Evolutionary conservation across 1,139 yeast species (phyloP).

Genomic region (Scheffersomyces lignicola): DNA sequence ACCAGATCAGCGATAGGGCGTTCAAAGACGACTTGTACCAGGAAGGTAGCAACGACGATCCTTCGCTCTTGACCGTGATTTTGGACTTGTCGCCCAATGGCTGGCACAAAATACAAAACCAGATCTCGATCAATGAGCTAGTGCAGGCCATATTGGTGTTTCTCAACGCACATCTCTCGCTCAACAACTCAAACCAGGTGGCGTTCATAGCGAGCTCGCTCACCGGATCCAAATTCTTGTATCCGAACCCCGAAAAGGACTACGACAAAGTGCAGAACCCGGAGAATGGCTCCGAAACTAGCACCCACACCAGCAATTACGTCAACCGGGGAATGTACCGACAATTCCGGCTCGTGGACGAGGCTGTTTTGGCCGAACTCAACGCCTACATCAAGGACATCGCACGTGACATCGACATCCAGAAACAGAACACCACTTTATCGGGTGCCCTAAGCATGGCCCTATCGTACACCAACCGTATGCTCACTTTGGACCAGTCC

Average conservation of each 20-base stretch:
- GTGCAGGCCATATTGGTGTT: slow-evolving; percentile 65
- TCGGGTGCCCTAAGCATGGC: slow-evolving; percentile 83
- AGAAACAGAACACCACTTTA: slow-evolving; percentile 43
- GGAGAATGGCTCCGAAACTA: slow-evolving; percentile 4
- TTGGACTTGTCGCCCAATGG: slow-evolving; percentile 77
- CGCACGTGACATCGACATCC: slow-evolving; percentile 17
- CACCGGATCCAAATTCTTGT: slow-evolving; percentile 66
- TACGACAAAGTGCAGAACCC: slow-evolving; percentile 19
- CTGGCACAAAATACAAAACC: slow-evolving; percentile 60
- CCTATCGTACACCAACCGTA: slow-evolving; percentile 74
- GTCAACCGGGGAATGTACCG: slow-evolving; percentile 64
- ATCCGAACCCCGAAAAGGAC: slow-evolving; percentile 51
- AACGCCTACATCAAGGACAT: slow-evolving; percentile 44
- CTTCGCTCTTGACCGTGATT: slow-evolving; percentile 77
- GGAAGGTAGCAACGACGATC: slow-evolving; percentile 55
- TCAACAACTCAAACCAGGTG: slow-evolving; percentile 82
- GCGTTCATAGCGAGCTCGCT: slow-evolving; percentile 81
- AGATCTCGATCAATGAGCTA: slow-evolving; percentile 52
- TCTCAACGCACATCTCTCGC: slow-evolving; percentile 82
- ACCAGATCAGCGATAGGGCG: slow-evolving; percentile 70
- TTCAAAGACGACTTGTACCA: slow-evolving; percentile 46
- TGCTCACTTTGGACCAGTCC: slow-evolving; percentile 52
- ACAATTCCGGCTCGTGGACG: slow-evolving; percentile 82
- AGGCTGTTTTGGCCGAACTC: slow-evolving; percentile 65
- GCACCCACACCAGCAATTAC: slow-evolving; percentile 16